These are phyloP conservation scores for Stagonosporopsis chrysanthemi DNA, from an alignment of 2,329 filamentous ascomycete species.

Conservation along the genomic window DNA sequence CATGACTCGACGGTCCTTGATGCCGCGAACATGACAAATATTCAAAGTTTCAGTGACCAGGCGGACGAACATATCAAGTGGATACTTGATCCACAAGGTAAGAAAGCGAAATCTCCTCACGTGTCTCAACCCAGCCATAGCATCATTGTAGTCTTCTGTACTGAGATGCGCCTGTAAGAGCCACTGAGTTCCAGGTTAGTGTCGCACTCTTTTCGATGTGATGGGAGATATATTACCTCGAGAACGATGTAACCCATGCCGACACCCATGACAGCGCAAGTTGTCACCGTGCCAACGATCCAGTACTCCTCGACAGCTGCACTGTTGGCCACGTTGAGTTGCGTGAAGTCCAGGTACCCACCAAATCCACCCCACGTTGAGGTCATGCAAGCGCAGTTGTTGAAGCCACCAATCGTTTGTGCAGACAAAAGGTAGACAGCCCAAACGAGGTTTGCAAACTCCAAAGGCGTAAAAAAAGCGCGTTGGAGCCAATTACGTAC, in stretches of 20 bases:
- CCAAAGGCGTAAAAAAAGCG: conserved; percentile 43
- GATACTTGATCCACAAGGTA: conserved; percentile 27
- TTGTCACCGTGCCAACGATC: conserved; percentile 38
- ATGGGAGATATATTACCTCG: conserved; percentile 26
- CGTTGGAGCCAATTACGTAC: conserved; percentile 31
- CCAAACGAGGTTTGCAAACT: conserved; percentile 48
- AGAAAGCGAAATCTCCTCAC: conserved; percentile 31
- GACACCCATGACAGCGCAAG: conserved; percentile 36
- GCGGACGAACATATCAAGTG: conserved; percentile 16
- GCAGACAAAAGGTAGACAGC: conserved; percentile 49
- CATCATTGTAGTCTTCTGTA: conserved; percentile 37
- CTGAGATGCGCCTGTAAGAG: conserved; percentile 44
- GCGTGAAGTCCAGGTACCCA: conserved; percentile 52
- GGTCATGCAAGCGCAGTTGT: conserved; percentile 52
- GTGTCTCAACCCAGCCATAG: conserved; percentile 26
- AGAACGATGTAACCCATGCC: conserved; percentile 44
- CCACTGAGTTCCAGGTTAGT: conserved; percentile 30
- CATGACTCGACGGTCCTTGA: conserved; percentile 1
- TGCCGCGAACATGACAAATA: conserved; percentile 10
- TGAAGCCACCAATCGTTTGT: conserved; percentile 52
- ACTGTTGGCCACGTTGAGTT: conserved; percentile 36
- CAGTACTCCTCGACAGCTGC: conserved; percentile 36
- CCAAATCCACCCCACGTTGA: conserved; percentile 44
- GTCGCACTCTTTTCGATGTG: background rate
- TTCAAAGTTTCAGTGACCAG: conserved; percentile 19